Evolutionary conservation across 2,329 filamentous ascomycete species (phyloP).

Genomic region (Diaporthe sp.): DNA sequence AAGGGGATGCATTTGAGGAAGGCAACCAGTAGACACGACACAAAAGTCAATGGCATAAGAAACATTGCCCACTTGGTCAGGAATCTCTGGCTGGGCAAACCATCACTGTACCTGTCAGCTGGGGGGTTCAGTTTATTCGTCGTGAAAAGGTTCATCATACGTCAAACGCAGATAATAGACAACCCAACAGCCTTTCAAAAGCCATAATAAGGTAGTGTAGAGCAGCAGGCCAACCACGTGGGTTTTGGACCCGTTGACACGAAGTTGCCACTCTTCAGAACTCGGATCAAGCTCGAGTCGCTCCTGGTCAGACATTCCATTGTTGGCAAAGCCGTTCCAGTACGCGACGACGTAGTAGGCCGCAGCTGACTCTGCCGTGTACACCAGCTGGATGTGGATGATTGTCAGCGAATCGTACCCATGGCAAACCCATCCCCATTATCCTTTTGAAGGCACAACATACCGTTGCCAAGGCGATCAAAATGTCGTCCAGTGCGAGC

Average conservation of each 20-base stretch:
- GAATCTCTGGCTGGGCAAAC: constrained; percentile 55
- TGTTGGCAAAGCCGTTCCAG: constrained; percentile 50
- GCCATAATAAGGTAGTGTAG: constrained; percentile 65
- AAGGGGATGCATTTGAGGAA: constrained; percentile 61
- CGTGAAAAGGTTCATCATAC: constrained; percentile 47
- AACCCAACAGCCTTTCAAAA: constrained; percentile 66
- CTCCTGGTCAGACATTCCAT: constrained; percentile 62
- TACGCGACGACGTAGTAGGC: constrained; percentile 46
- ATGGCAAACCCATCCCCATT: background rate
- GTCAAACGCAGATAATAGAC: constrained; percentile 67
- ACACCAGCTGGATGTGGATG: constrained; percentile 40
- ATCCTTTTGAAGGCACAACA: constrained; percentile 7
- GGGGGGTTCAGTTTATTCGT: fast-evolving
- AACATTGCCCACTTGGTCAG: constrained; percentile 57
- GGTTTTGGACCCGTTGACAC: constrained; percentile 66
- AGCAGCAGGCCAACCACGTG: constrained; percentile 66
- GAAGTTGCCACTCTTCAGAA: constrained; percentile 57
- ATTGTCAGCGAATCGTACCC: background rate
- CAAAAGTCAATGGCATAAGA: constrained; percentile 58
- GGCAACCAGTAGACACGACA: constrained; percentile 59
- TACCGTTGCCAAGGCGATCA: constrained; percentile 46
- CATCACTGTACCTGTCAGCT: constrained; percentile 50
- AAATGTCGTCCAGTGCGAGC: constrained; percentile 45
- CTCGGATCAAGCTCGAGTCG: constrained; percentile 56
- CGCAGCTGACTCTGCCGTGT: constrained; percentile 47